Evolutionary conservation across 305 asterid genomes (phyloP).

Genomic region (Fraxinus sp.): DNA sequence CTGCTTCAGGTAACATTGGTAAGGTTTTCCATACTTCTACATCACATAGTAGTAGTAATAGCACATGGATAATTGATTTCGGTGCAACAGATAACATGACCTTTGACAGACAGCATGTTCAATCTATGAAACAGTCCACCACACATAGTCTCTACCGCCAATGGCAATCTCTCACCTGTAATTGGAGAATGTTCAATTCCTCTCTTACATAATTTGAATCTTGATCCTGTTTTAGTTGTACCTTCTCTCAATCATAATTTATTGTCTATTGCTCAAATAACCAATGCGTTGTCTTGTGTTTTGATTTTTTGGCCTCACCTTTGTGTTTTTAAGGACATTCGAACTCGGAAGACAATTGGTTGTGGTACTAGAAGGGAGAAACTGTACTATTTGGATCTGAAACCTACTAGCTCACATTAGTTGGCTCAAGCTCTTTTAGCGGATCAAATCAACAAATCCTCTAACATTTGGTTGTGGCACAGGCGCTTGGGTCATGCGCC

Average conservation of each 20-base stretch:
- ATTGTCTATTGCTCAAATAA: constrained; percentile 4
- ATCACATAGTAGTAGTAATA: not conserved
- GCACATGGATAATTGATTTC: not conserved
- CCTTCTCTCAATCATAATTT: not conserved
- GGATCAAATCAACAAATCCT: not conserved
- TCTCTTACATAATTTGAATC: not conserved
- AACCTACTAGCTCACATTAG: not conserved
- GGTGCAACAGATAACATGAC: not conserved
- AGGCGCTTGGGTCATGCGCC: not conserved
- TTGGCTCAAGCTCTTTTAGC: not conserved
- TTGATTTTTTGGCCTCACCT: not conserved
- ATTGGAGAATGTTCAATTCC: not conserved
- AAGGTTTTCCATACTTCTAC: no score
- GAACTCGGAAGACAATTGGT: not conserved
- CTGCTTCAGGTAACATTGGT: no score
- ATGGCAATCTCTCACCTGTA: not conserved
- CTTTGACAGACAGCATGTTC: not conserved
- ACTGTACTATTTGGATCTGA: not conserved
- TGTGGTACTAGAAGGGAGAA: not conserved
- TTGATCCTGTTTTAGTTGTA: constrained; percentile 1
- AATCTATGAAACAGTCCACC: not conserved
- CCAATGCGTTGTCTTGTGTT: not conserved
- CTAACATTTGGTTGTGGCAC: not conserved
- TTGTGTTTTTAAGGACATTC: not conserved
- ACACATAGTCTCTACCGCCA: not conserved